Conservation (phyloP, 2,329 filamentous ascomycete genomes). For the Myriosclerotinia scirpicola region DNA sequence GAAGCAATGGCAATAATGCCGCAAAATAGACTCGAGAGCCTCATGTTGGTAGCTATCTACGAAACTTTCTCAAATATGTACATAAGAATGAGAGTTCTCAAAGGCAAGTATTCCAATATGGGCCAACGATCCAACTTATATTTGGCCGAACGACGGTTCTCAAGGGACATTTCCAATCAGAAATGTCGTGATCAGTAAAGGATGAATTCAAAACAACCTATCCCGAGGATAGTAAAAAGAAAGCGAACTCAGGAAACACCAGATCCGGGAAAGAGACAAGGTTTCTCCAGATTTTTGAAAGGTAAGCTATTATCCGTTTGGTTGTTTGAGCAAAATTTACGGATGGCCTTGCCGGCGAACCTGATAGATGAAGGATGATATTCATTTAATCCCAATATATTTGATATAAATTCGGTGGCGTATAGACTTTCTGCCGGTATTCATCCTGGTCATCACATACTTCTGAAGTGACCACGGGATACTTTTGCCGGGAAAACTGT, state of each 20-base stretch:
- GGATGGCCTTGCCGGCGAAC: slow-evolving; percentile 27
- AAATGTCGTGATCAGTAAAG: neutral
- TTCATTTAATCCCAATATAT: slow-evolving; percentile 28
- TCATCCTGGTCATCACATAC: slow-evolving; percentile 17
- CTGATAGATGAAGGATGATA: slow-evolving; percentile 24
- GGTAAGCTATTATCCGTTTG: slow-evolving; percentile 28
- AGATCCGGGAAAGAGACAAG: neutral
- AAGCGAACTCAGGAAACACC: neutral
- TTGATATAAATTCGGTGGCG: slow-evolving; percentile 25
- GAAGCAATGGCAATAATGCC: slow-evolving; percentile 31
- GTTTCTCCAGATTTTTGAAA: neutral
- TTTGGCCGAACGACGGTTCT: neutral
- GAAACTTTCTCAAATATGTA: neutral
- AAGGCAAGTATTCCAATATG: neutral
- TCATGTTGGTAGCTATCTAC: slow-evolving; percentile 34
- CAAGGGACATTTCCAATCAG: neutral
- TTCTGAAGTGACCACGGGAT: slow-evolving; percentile 17
- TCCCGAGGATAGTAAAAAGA: neutral
- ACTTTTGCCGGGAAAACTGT: slow-evolving; percentile 17
- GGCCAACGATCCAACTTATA: neutral
- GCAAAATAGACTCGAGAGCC: slow-evolving; percentile 31
- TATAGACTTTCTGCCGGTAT: slow-evolving; percentile 19
- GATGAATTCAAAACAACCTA: neutral
- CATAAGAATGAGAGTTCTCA: neutral
- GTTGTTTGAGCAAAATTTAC: slow-evolving; percentile 22